Conservation (phyloP, 805 yeast species). For the Tetrapisispora pingtungensis region DNA sequence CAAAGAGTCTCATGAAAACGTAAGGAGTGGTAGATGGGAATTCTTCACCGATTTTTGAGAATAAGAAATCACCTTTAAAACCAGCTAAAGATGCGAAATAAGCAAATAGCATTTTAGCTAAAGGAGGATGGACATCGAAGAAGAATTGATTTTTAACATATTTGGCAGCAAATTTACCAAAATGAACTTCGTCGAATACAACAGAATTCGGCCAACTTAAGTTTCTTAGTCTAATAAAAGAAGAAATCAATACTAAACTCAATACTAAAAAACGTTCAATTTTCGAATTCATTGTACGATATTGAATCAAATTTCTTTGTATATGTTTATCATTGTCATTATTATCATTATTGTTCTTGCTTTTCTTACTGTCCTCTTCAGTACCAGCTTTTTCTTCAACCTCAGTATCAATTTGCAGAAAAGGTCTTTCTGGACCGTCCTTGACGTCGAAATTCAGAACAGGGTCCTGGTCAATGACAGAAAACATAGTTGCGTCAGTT, state of each 20-base stretch:
- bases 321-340: not conserved
- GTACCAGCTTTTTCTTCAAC: slow-evolving; percentile 11
- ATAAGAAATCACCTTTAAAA: slow-evolving; percentile 58
- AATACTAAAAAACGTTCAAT: slow-evolving; percentile 35
- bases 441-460: slow-evolving; percentile 38
- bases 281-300: slow-evolving; percentile 32
- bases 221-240: slow-evolving; percentile 48
- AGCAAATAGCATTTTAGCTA: slow-evolving; percentile 64
- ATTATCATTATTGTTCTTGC: no score
- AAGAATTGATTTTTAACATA: slow-evolving; percentile 57
- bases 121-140: slow-evolving; percentile 71
- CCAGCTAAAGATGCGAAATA: slow-evolving; percentile 58
- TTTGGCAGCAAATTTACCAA: slow-evolving; percentile 85
- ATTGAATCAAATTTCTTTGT: slow-evolving; percentile 9
- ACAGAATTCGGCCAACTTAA: slow-evolving; percentile 66
- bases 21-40: slow-evolving; percentile 53
- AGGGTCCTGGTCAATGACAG: slow-evolving; percentile 11
- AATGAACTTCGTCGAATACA: slow-evolving; percentile 85
- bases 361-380: not conserved
- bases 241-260: slow-evolving; percentile 40
- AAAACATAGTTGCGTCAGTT: not conserved
- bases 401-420: slow-evolving; percentile 42
- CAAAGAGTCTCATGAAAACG: slow-evolving; percentile 54
- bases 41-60: slow-evolving; percentile 51
- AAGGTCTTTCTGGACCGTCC: slow-evolving; percentile 47